Evolutionary conservation across 2,329 filamentous ascomycete genomes (phyloP).

Genomic region (Apiospora aurea): DNA sequence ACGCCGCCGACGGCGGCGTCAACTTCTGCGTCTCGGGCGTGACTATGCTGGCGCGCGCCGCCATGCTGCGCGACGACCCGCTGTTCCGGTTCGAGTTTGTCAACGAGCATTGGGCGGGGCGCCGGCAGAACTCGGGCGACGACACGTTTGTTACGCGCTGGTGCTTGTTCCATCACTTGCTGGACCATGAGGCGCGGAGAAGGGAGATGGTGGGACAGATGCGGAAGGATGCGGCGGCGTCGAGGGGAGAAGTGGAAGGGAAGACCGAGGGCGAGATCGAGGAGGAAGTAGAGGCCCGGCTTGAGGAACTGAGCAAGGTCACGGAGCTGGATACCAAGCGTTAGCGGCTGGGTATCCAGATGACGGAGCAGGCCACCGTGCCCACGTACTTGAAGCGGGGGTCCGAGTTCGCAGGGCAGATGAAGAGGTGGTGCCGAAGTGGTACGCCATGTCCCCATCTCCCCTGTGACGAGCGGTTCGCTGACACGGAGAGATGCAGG

Average conservation of each 20-base stretch:
- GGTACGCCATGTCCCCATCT: not conserved
- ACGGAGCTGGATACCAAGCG: not conserved
- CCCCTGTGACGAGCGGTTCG: not conserved
- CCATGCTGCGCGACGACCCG: not conserved
- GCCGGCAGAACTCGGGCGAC: not conserved
- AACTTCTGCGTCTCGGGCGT: not conserved
- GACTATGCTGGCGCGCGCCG: not conserved
- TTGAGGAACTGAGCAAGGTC: not conserved
- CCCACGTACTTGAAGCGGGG: not conserved
- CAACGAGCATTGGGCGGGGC: not conserved
- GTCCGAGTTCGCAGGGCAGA: not conserved
- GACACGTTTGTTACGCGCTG: not conserved
- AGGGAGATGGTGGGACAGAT: not conserved
- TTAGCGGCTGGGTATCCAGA: not conserved
- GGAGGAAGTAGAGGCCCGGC: not conserved
- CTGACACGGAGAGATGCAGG: not conserved
- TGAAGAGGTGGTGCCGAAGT: not conserved
- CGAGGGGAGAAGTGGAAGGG: not conserved
- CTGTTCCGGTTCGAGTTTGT: not conserved
- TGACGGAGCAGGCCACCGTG: not conserved
- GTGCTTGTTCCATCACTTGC: not conserved
- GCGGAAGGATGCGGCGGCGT: not conserved
- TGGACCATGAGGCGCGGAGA: not conserved
- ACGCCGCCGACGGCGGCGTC: conserved; percentile 9
- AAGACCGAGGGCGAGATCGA: not conserved